Base-by-base conservation (phyloP, 257 asterid species). In the Petrea volubilis region DNA sequence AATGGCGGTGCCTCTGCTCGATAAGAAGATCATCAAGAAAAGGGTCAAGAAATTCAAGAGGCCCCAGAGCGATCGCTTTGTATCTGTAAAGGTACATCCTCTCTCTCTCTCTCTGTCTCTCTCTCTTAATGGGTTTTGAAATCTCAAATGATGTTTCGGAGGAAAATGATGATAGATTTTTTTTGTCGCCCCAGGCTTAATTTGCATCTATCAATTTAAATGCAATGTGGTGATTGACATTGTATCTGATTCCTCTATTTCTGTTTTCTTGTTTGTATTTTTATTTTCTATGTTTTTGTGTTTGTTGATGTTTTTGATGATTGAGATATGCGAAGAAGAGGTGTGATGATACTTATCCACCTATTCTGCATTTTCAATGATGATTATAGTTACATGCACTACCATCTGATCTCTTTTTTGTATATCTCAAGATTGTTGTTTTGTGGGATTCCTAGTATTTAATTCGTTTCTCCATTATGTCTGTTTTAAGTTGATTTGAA, bases 391-490 rank as follows among this genome's bases (percentile, higher is more conserved):
- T 68, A 63, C 97, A 89, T 91, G 95, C 97, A 91, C 90, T 84
- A 92, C 97, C 97, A 92, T 92, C 97, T 92, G 96, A 92, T 80
- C 96, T 84, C 87, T 23, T 36, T 2, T n/a, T 71, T 67, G 64
- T 43, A 46, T 50, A 63, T 78, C 71, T 62, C 80, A 59, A 29
- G 0, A 6, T n/a, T 1, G 9, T 6, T 46, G 27, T 36, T 6
- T 7, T 53, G 27, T 62, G 14, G 55, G 12, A 18, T 31, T 12
- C 40, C 3, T 18, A 34, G 6, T 14, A 1, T 38, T 68, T 3
- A 67, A n/a, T 25, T 73, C 14, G 1, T 56, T 15, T 28, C 3
- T n/a, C 72, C 29, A 13, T 1, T 47, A 8, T 15, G 29, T 13
- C 4, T 15, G 24, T 7, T 33, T 21, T 8, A 0, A 18, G 7